phyloP scores from a whole-genome alignment of 2,329 filamentous ascomycete species.

The Mollisiaceae sp. region DNA sequence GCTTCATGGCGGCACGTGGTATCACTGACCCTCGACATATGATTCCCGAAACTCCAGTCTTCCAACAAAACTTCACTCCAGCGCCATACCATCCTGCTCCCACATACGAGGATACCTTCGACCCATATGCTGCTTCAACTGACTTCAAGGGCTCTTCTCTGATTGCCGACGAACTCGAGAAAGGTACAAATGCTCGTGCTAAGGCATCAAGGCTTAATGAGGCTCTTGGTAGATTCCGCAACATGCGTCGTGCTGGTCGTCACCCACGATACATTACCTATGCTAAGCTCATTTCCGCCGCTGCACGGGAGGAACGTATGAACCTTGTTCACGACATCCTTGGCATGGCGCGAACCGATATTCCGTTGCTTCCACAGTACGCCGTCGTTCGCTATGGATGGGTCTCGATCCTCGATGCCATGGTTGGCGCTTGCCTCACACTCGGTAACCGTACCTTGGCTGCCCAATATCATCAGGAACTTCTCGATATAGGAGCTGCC shows the following conservation, averaged over 20 bases:
- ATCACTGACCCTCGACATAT: conserved; percentile 60
- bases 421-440: conserved; percentile 90
- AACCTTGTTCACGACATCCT: conserved; percentile 85
- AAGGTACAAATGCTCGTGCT: conserved; percentile 65
- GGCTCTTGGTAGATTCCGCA: conserved; percentile 82
- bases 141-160: conserved; percentile 92
- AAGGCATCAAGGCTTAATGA: conserved; percentile 78
- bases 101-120: conserved; percentile 80
- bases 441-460: conserved; percentile 81
- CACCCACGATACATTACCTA: conserved; percentile 97
- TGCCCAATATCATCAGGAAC: conserved; percentile 86
- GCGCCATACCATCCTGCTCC: conserved; percentile 61
- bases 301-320: conserved; percentile 83
- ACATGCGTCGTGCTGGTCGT: conserved; percentile 89
- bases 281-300: conserved; percentile 90
- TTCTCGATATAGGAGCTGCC: conserved; percentile 86
- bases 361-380: conserved; percentile 84
- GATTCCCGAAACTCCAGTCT: conserved; percentile 52
- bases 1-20: conserved; percentile 62
- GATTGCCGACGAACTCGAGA: conserved; percentile 90
- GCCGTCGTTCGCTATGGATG: conserved; percentile 90
- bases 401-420: conserved; percentile 94
- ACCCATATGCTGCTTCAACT: conserved; percentile 87
- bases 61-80: conserved; percentile 52
- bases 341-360: conserved; percentile 85